phyloP scores from a whole-genome alignment of 2,329 filamentous ascomycete genomes.

The Capronia coronata region DNA sequence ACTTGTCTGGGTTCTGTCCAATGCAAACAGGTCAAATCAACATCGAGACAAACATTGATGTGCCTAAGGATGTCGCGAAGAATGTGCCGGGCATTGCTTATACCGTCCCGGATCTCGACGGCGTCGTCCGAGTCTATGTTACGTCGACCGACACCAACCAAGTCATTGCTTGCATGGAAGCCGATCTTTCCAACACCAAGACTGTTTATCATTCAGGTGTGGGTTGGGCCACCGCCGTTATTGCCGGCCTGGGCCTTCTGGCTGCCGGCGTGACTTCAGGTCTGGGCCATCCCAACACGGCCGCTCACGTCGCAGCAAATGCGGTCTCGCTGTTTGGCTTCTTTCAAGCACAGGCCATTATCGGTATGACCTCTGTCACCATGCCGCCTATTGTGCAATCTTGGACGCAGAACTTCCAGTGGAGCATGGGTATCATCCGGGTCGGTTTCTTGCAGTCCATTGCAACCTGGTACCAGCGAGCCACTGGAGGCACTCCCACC shows the following conservation, averaged over 20 bases:
- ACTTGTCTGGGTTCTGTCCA: constrained; percentile 72
- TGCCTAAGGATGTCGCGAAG: constrained; percentile 52
- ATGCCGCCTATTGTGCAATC: constrained; percentile 82
- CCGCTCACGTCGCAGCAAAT: constrained; percentile 88
- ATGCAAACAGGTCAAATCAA: constrained; percentile 81
- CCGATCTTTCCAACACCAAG: constrained; percentile 80
- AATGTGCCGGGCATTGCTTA: constrained; percentile 80
- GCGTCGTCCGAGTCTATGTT: constrained; percentile 73
- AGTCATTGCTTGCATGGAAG: constrained; percentile 78
- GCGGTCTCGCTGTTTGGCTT: constrained; percentile 90
- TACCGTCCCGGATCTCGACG: constrained; percentile 83
- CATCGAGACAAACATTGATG: constrained; percentile 62
- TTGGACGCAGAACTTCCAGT: constrained; percentile 97
- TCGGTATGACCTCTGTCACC: constrained; percentile 73
- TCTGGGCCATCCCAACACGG: constrained; percentile 85
- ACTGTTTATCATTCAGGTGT: constrained; percentile 84
- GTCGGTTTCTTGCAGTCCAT: constrained; percentile 81
- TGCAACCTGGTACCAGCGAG: constrained; percentile 91
- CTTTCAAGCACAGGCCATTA: constrained; percentile 88
- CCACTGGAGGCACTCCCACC: constrained; percentile 79
- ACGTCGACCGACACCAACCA: constrained; percentile 59
- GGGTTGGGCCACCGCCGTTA: constrained; percentile 81
- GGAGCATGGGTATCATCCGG: constrained; percentile 93
- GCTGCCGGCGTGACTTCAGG: constrained; percentile 85
- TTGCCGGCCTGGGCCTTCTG: constrained; percentile 74